phyloP scores from a whole-genome alignment of 805 yeast genomes.

The Saccharomycopsis fibuligera region DNA sequence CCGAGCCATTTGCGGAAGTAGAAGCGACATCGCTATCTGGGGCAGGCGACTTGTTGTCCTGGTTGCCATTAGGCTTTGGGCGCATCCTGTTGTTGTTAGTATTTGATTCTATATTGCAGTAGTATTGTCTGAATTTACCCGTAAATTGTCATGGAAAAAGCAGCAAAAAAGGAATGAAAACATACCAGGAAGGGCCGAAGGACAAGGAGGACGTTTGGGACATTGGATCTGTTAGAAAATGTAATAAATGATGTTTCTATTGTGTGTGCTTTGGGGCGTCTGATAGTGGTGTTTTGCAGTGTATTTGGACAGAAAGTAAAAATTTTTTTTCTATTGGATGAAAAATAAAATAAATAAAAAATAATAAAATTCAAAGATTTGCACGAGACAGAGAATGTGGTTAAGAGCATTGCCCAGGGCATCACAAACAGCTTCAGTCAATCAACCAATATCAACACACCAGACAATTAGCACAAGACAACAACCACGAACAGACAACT shows the following conservation, averaged over 20 bases:
- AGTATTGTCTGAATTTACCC: no score
- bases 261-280: background rate
- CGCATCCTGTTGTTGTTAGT: slow-evolving; percentile 29
- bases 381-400: background rate
- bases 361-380: background rate
- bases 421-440: no score
- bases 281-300: background rate
- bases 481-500: background rate
- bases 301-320: background rate
- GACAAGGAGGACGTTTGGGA: slow-evolving; percentile 28
- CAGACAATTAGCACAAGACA: no score
- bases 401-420: no score
- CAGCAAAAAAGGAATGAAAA: background rate
- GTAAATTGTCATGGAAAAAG: background rate
- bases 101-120: background rate
- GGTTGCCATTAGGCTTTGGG: slow-evolving; percentile 24
- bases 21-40: slow-evolving; percentile 7
- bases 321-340: background rate
- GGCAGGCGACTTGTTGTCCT: background rate
- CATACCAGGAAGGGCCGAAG: slow-evolving; percentile 30
- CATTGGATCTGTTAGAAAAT: no score
- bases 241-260: no score
- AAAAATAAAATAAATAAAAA: background rate
- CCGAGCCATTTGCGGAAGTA: slow-evolving; percentile 1
- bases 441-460: background rate